Evolutionary conservation across 106 monocot genomes (phyloP).

Genomic region (Platanthera zijinensis): DNA sequence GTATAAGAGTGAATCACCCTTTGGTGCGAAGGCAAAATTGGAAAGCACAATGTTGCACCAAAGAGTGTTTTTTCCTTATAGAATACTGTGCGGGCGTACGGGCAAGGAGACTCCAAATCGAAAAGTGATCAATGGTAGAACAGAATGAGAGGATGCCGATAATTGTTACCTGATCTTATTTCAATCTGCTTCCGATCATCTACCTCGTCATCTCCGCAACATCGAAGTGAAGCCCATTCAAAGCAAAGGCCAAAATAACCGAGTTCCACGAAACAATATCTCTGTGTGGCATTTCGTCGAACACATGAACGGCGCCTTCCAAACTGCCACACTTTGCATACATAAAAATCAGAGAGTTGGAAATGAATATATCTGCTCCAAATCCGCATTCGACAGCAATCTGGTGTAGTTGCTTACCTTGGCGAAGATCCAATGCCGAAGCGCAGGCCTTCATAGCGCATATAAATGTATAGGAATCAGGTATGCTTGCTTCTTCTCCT

Average conservation of each 20-base stretch:
- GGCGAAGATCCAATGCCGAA: conserved; percentile 8
- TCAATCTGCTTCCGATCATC: conserved; percentile 33
- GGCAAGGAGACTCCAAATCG: too few relatives aligned
- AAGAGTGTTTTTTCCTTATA: too few relatives aligned
- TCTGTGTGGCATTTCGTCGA: too few relatives aligned
- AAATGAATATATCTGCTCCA: conserved; percentile 34
- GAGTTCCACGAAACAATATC: too few relatives aligned
- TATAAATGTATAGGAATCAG: conserved; percentile 46
- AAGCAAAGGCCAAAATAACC: too few relatives aligned
- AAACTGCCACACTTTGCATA: conserved; percentile 49
- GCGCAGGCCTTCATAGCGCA: conserved; percentile 45
- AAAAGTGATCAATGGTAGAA: neutral
- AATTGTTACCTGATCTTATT: conserved; percentile 36
- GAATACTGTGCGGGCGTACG: too few relatives aligned
- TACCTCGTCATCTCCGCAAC: conserved; percentile 14
- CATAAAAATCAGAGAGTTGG: conserved; percentile 44
- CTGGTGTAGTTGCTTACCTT: conserved; percentile 31
- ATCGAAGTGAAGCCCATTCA: too few relatives aligned
- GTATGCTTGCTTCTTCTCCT: conserved; percentile 1
- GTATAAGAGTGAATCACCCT: too few relatives aligned
- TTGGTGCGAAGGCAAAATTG: too few relatives aligned
- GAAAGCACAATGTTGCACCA: too few relatives aligned
- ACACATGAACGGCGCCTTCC: conserved; percentile 18
- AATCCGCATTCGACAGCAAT: conserved; percentile 21
- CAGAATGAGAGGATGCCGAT: conserved; percentile 14